Evolutionary conservation across 108 stramenopile species (phyloP), one percentile per base, ranked within the genome.

Genomic region (Pseudonitzschia pungens): DNA sequence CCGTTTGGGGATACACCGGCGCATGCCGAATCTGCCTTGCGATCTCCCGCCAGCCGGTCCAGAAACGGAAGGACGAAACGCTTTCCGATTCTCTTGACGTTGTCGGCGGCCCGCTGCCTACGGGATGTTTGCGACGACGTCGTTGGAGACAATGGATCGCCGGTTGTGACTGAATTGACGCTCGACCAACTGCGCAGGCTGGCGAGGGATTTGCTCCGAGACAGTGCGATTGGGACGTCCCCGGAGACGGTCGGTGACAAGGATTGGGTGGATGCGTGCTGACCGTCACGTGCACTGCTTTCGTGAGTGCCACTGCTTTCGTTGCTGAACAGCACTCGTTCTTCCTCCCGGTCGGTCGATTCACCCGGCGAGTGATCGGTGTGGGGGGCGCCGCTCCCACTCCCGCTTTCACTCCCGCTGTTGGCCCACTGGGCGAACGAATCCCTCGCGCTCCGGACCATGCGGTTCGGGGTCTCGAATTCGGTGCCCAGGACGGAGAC

Each of bases 21-120:
- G 6, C 36, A 6, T 36, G 36, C 36, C 36, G 36, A 6, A 54
- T 8, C 15, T 15, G 10, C 15, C 24, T 24, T 21, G 29, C 73
- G 73, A 78, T 79, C 78, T 27, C 78, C 78, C 4, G 73, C 78
- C 28, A 79, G 45, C 57, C 74, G 68, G 69, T 79, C 78, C 60
- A 79, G 69, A 58, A 79, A 79, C 0, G 78, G 78, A 62, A 79
- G 41, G 9, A 79, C 78, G 44, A 40, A 40, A 9, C 42, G 44
- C 40, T 68, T 57, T 22, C 78, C 73, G 64, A 79, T 51, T 55
- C 36, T 11, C 32, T 70, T 70, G 26, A 33, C 54, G 18, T 20
- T 26, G 22, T 52, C 20, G 15, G 21, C 18, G 18, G 40, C 40
- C 0, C 18, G 15, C 40, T 16, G 40, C 40, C 16, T n/a, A 9